Conservation (phyloP, 345 rosid genomes). For the Punica granatum region DNA sequence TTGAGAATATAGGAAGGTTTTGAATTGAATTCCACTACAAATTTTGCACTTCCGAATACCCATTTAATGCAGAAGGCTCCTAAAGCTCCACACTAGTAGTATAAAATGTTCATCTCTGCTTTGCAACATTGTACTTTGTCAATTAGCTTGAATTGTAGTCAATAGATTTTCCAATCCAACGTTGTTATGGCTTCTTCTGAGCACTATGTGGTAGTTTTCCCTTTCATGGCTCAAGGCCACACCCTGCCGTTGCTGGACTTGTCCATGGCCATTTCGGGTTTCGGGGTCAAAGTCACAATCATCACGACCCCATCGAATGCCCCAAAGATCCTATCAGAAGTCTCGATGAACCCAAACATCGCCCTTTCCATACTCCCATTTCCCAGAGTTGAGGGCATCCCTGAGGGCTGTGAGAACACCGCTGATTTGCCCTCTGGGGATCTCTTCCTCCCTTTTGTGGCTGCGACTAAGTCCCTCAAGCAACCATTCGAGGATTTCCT, state of each 20-base stretch:
- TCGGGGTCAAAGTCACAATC: conserved; percentile 16
- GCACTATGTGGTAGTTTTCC: conserved; percentile 25
- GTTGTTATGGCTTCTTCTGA: background rate
- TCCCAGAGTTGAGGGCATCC: conserved; percentile 8
- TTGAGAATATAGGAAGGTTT: too few relatives aligned
- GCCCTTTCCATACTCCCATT: conserved; percentile 4
- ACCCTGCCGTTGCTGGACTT: conserved; percentile 31
- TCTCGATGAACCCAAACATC: conserved; percentile 3
- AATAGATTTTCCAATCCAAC: too few relatives aligned
- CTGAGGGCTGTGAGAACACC: conserved; percentile 19
- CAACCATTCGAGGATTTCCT: conserved; percentile 21
- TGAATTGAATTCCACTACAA: too few relatives aligned
- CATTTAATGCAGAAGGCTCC: too few relatives aligned
- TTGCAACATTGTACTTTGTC: too few relatives aligned
- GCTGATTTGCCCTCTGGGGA: conserved; percentile 19
- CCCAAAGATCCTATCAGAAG: conserved; percentile 3
- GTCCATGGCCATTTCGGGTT: conserved; percentile 18
- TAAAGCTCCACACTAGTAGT: too few relatives aligned
- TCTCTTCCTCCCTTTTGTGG: conserved; percentile 10
- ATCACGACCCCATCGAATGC: conserved; percentile 30
- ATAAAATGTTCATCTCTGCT: too few relatives aligned
- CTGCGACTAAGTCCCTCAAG: conserved; percentile 15
- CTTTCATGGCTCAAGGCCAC: conserved; percentile 39
- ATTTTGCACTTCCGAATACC: too few relatives aligned
- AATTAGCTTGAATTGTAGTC: too few relatives aligned